Evolutionary conservation across 2,329 filamentous ascomycete genomes (phyloP).

Genomic region (Chaetomiaceae sp.): DNA sequence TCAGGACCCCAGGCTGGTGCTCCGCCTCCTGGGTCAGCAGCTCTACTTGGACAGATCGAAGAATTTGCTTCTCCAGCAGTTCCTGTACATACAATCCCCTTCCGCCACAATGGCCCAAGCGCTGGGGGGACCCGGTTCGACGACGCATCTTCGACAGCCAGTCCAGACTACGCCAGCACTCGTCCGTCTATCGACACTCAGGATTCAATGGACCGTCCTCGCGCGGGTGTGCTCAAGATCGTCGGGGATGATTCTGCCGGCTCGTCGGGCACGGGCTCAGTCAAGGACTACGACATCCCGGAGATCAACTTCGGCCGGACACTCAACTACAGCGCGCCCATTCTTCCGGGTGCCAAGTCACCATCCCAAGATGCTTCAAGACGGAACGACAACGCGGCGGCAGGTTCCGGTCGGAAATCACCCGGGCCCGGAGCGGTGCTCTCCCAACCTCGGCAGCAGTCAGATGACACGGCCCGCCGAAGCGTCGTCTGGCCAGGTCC

Average conservation of each 20-base stretch:
- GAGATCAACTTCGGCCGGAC: slow-evolving; percentile 83
- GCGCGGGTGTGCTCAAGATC: slow-evolving; percentile 74
- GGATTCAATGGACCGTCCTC: slow-evolving; percentile 56
- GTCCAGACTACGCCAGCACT: slow-evolving; percentile 75
- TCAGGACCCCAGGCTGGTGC: slow-evolving; percentile 2
- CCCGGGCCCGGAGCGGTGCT: slow-evolving; percentile 22
- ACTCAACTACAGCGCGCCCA: slow-evolving; percentile 50
- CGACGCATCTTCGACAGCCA: slow-evolving; percentile 57
- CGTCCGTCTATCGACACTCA: slow-evolving; percentile 46
- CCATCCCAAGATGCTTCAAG: slow-evolving; percentile 23
- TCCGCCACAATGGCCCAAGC: slow-evolving; percentile 35
- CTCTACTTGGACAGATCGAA: background rate
- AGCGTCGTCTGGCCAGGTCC: slow-evolving; percentile 74
- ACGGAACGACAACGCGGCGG: slow-evolving; percentile 30
- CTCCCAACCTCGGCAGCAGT: slow-evolving; percentile 41
- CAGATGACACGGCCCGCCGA: slow-evolving; percentile 51
- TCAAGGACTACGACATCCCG: slow-evolving; percentile 53
- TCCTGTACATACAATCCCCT: slow-evolving; percentile 17
- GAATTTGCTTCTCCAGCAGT: slow-evolving; percentile 4
- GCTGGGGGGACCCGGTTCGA: slow-evolving; percentile 46
- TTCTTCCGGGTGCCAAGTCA: slow-evolving; percentile 30
- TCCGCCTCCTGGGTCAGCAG: background rate
- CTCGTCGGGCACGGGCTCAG: slow-evolving; percentile 22
- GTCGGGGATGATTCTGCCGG: slow-evolving; percentile 49
- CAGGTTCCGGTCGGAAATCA: slow-evolving; percentile 24